These are phyloP conservation scores for Hymenochaete sp. DNA, from an alignment of 1,284 basidiomycete species.

Conservation along the genomic window DNA sequence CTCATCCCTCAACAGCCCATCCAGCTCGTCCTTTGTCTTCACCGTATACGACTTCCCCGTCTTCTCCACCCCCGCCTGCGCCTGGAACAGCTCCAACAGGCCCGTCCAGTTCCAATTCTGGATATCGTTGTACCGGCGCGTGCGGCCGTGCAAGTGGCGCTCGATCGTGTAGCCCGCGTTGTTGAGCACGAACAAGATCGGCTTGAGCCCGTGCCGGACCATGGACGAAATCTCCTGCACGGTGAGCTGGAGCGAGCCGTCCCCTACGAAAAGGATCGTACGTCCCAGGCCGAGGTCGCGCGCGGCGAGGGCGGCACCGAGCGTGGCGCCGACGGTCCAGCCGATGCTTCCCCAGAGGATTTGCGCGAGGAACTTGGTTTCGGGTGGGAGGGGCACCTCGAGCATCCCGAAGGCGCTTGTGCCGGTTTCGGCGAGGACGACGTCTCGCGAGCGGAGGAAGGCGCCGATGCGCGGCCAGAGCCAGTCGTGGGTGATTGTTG, in stretches of 20 bases:
- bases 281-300: slow-evolving; percentile 54
- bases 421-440: slow-evolving; percentile 82
- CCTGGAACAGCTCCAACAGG: slow-evolving; percentile 46
- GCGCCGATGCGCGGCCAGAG: slow-evolving; percentile 80
- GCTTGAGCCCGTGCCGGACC: slow-evolving; percentile 57
- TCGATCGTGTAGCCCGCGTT: slow-evolving; percentile 90
- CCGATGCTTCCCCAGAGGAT: slow-evolving; percentile 85
- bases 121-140: slow-evolving; percentile 61
- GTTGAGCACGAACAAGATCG: slow-evolving; percentile 82
- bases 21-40: slow-evolving; percentile 53
- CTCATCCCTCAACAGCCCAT: slow-evolving; percentile 48
- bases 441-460: slow-evolving; percentile 73
- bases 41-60: slow-evolving; percentile 62
- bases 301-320: slow-evolving; percentile 76
- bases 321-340: slow-evolving; percentile 63
- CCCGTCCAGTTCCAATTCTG: slow-evolving; percentile 62
- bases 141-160: slow-evolving; percentile 63
- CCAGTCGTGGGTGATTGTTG: slow-evolving; percentile 62
- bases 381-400: slow-evolving; percentile 66
- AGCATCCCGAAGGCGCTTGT: slow-evolving; percentile 67
- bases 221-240: slow-evolving; percentile 77
- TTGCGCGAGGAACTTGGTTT: slow-evolving; percentile 62
- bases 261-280: slow-evolving; percentile 82
- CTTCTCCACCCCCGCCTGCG: slow-evolving; percentile 37
- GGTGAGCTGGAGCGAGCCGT: slow-evolving; percentile 63